Evolutionary conservation across 2,329 filamentous ascomycete genomes (phyloP).

Genomic region (Diaporthe ampelina): DNA sequence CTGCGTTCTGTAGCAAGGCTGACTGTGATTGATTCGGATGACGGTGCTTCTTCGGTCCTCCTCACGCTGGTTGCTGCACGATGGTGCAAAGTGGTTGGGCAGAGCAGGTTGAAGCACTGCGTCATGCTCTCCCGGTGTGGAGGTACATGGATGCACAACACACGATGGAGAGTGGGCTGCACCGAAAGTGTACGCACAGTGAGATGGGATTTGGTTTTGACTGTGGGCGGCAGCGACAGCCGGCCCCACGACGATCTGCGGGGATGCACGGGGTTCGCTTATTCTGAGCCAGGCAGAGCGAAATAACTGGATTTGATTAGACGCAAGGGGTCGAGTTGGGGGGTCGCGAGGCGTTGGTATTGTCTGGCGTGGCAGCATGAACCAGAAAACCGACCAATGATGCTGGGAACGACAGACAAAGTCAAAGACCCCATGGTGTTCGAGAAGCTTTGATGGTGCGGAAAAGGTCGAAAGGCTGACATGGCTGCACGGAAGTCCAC

Average conservation of each 20-base stretch:
- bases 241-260: conserved; percentile 35
- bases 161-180: conserved; percentile 22
- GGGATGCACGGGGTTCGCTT: conserved; percentile 28
- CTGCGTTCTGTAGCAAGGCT: not conserved
- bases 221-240: conserved; percentile 29
- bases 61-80: conserved; percentile 23
- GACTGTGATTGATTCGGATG: conserved; percentile 1
- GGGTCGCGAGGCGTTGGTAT: not conserved
- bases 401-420: not conserved
- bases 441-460: conserved; percentile 26
- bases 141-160: not conserved
- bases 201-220: not conserved
- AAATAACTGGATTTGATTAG: conserved; percentile 29
- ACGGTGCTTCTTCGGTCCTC: conserved; percentile 39
- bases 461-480: not conserved
- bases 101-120: conserved; percentile 17
- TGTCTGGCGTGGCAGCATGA: not conserved
- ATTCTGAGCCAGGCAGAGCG: conserved; percentile 20
- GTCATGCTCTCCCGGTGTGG: conserved; percentile 24
- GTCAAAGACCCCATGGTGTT: conserved; percentile 9
- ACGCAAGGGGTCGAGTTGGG: conserved; percentile 18
- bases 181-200: not conserved
- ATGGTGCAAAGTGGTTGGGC: conserved; percentile 33
- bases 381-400: not conserved
- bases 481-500: conserved; percentile 8